Conservation (phyloP, 805 yeast species). For the Candida morakotiae region DNA sequence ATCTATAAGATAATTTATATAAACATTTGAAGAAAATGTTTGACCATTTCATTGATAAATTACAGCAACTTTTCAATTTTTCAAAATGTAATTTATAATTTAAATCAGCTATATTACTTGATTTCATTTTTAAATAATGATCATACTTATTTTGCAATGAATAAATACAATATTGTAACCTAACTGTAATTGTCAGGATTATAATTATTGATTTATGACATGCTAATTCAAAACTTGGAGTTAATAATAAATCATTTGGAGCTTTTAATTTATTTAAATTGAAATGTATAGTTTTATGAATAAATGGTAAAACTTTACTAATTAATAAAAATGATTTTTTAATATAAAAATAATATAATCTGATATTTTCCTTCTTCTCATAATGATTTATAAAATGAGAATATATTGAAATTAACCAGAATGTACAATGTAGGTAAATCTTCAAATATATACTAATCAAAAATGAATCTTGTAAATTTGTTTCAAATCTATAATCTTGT, state of each 20-base stretch:
- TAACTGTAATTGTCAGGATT: slow-evolving; percentile 17
- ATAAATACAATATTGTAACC: slow-evolving; percentile 14
- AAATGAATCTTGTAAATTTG: slow-evolving; percentile 7
- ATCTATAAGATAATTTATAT: slow-evolving; percentile 48
- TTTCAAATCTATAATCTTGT: slow-evolving; percentile 6
- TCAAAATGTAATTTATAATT: slow-evolving; percentile 9
- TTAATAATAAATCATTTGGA: slow-evolving; percentile 37
- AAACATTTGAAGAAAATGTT: slow-evolving; percentile 16
- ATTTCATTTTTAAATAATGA: slow-evolving; percentile 5
- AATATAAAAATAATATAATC: slow-evolving; percentile 30
- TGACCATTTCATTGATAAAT: slow-evolving; percentile 9
- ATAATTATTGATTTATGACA: slow-evolving; percentile 28
- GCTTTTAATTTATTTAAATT: slow-evolving; percentile 35
- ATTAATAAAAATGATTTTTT: slow-evolving; percentile 23
- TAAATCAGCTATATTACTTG: slow-evolving; percentile 4
- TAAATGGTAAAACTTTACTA: slow-evolving; percentile 28
- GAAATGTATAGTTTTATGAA: slow-evolving; percentile 25
- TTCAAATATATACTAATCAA: slow-evolving; percentile 13
- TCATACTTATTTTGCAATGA: slow-evolving; percentile 11
- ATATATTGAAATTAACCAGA: slow-evolving; percentile 25
- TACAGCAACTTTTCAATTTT: slow-evolving; percentile 8
- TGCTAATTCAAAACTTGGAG: slow-evolving; percentile 29
- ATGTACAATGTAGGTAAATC: slow-evolving; percentile 20
- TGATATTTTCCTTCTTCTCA: slow-evolving; percentile 23
- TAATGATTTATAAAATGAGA: slow-evolving; percentile 37